Conservation (phyloP, 2,329 filamentous ascomycete species). For the Penicillium sclerotiorum region DNA sequence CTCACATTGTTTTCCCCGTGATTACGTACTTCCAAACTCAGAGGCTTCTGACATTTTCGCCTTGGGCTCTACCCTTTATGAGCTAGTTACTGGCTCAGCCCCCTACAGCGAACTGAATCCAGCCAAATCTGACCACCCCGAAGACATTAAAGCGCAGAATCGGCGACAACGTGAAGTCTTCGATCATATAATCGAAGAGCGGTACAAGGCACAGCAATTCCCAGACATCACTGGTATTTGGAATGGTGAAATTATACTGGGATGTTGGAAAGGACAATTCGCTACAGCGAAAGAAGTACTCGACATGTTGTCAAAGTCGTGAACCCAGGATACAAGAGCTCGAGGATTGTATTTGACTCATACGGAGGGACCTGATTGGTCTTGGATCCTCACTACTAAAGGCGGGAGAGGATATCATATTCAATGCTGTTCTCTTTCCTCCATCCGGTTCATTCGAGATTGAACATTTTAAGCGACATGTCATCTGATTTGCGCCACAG, state of each 20-base stretch:
- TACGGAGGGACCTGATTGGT: no score
- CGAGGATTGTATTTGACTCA: no score
- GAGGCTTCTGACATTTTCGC: conserved; percentile 17
- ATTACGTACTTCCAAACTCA: conserved; percentile 15
- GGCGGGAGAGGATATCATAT: no score
- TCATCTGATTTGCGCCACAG: no score
- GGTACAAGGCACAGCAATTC: conserved; percentile 7
- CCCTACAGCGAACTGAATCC: conserved; percentile 11
- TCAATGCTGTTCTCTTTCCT: no score
- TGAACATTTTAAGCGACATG: no score
- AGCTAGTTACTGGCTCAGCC: conserved; percentile 9
- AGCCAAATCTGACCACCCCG: conserved; percentile 6
- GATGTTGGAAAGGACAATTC: conserved; percentile 11
- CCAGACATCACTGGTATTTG: conserved; percentile 5
- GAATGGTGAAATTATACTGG: conserved; percentile 9
- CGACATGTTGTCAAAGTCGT: background rate
- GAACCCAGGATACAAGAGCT: no score
- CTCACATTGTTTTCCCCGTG: conserved; percentile 19
- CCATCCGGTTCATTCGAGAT: no score
- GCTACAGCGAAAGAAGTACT: conserved; percentile 4
- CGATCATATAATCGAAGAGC: conserved; percentile 11
- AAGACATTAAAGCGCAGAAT: conserved; percentile 8
- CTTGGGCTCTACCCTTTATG: conserved; percentile 17
- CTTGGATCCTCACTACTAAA: no score
- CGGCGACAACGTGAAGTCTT: conserved; percentile 1